A percentile compares a stretch with the other conserved stretches of the same genome.
These are phyloP conservation scores for Cryptococcus amylolentus DNA, from an alignment of 1,284 basidiomycete species.

Conservation along the genomic window DNA sequence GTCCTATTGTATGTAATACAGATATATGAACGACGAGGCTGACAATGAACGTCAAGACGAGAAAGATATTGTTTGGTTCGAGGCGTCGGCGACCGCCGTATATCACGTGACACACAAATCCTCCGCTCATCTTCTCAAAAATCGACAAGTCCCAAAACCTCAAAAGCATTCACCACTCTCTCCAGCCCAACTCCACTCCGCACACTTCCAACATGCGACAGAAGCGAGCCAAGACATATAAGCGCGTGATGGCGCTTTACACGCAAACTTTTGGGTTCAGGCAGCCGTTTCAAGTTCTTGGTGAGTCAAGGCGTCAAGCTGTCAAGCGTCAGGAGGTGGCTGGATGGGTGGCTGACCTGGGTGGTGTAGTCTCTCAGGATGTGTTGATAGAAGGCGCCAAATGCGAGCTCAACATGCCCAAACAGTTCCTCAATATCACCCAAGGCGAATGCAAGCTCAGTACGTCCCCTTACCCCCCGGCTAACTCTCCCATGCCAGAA, in stretches of 20 bases:
- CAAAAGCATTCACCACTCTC: too few relatives aligned
- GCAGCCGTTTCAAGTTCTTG: conserved; percentile 82
- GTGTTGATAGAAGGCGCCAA: conserved; percentile 69
- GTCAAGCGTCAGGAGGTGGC: not conserved
- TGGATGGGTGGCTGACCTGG: not conserved
- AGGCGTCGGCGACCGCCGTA: too few relatives aligned
- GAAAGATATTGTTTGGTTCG: too few relatives aligned
- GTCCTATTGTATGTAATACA: too few relatives aligned
- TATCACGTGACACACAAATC: too few relatives aligned
- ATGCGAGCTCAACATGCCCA: conserved; percentile 68
- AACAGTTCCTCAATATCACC: conserved; percentile 67
- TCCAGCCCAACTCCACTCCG: too few relatives aligned
- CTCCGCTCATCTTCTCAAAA: too few relatives aligned
- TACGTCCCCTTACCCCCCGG: conserved; percentile 52
- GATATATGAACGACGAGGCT: too few relatives aligned
- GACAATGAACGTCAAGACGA: too few relatives aligned
- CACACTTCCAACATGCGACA: conserved; percentile 64
- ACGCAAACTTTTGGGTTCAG: conserved; percentile 79
- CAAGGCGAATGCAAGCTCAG: conserved; percentile 85
- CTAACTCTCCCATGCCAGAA: not conserved
- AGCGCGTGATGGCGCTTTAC: conserved; percentile 86
- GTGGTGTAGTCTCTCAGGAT: conserved; percentile 69
- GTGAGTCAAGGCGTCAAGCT: conserved; percentile 52
- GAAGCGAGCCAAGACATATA: conserved; percentile 86
- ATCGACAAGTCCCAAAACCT: too few relatives aligned